Conservation (phyloP, 2,329 filamentous ascomycete genomes). For the Stemphylium vesicarium region DNA sequence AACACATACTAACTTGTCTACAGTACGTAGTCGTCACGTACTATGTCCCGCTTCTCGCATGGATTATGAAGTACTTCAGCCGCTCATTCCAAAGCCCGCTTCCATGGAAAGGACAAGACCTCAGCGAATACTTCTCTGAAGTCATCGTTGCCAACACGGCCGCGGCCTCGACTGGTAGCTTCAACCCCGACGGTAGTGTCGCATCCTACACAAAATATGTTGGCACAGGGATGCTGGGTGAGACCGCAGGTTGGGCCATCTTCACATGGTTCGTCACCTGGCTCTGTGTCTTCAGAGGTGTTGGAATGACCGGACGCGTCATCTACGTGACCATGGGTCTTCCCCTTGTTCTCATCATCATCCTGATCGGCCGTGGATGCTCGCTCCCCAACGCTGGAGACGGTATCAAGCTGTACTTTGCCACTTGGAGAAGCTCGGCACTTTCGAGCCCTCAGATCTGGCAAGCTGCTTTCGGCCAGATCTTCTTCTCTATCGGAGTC, state of each 20-base stretch:
- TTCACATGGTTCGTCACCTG: constrained; percentile 19
- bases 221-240: neutral
- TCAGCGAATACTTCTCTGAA: neutral
- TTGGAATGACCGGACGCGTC: constrained; percentile 25
- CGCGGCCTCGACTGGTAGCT: neutral
- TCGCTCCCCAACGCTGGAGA: constrained; percentile 18
- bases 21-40: constrained; percentile 19
- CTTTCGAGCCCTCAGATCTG: constrained; percentile 53
- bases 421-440: constrained; percentile 25
- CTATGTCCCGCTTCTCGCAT: constrained; percentile 22
- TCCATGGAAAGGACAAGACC: constrained; percentile 6
- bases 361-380: constrained; percentile 18
- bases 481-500: constrained; percentile 62
- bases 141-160: constrained; percentile 4
- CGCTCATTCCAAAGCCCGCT: constrained; percentile 7
- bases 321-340: constrained; percentile 33
- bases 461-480: constrained; percentile 59
- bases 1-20: neutral
- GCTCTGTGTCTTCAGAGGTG: constrained; percentile 24
- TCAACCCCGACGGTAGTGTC: constrained; percentile 14
- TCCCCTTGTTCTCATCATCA: constrained; percentile 19
- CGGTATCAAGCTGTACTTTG: constrained; percentile 19
- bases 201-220: constrained; percentile 9
- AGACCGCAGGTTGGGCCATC: constrained; percentile 6
- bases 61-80: constrained; percentile 11